Conservation (phyloP, 352 stramenopile genomes). For the Globisporangium sylvaticum region DNA sequence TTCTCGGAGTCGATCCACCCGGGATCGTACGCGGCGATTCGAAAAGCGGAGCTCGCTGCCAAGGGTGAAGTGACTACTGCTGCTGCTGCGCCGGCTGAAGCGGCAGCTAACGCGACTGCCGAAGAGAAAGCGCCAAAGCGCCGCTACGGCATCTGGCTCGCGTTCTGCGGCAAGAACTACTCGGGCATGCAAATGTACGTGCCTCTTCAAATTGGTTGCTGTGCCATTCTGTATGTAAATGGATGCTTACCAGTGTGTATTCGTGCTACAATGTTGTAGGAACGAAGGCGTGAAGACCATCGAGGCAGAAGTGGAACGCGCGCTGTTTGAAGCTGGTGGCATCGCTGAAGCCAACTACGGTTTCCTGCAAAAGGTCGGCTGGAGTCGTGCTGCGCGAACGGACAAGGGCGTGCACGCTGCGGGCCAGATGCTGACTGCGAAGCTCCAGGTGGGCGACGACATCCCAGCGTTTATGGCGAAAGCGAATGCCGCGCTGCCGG, state of each 20-base stretch:
- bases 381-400: constrained; percentile 84
- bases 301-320: constrained; percentile 86
- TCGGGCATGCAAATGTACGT: constrained; percentile 87
- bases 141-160: constrained; percentile 80
- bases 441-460: constrained; percentile 82
- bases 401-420: constrained; percentile 91
- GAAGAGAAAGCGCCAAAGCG: constrained; percentile 37
- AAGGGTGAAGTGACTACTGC: constrained; percentile 4
- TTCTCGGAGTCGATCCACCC: constrained; percentile 64
- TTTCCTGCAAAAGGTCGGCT: constrained; percentile 89
- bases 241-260: not conserved
- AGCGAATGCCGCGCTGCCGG: constrained; percentile 71
- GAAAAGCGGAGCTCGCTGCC: constrained; percentile 16
- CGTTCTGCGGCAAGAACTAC: constrained; percentile 88
- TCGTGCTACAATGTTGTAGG: constrained; percentile 20
- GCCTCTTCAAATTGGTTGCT: no score
- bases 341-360: constrained; percentile 89
- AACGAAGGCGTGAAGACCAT: constrained; percentile 89
- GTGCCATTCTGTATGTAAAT: not conserved
- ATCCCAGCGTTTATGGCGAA: constrained; percentile 53
- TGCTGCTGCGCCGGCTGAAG: not conserved
- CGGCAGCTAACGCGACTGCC: not conserved
- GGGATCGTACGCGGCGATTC: constrained; percentile 71
- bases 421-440: constrained; percentile 79
- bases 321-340: constrained; percentile 80